Conservation (phyloP, 2,329 filamentous ascomycete genomes). For the Neodidymelliopsis sp. region DNA sequence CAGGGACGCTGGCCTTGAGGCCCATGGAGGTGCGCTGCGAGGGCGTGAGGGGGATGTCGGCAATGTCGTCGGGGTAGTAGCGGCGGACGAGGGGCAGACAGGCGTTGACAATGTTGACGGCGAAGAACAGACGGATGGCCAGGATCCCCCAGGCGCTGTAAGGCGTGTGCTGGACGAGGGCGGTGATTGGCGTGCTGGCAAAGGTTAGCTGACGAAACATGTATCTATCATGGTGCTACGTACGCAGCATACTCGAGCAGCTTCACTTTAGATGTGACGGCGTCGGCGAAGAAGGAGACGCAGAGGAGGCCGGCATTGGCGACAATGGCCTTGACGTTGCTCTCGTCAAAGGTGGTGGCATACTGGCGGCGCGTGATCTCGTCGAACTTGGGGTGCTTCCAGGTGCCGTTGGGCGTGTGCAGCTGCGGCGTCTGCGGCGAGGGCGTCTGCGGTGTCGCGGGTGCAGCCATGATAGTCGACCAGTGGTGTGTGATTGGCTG, state of each 20-base stretch:
- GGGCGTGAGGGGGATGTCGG: constrained; percentile 91
- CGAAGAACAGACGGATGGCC: constrained; percentile 61
- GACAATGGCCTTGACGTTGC: constrained; percentile 73
- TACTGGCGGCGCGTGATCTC: constrained; percentile 86
- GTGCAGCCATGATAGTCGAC: constrained; percentile 22
- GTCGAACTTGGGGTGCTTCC: constrained; percentile 87
- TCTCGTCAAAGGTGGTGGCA: constrained; percentile 78
- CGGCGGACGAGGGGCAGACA: constrained; percentile 75
- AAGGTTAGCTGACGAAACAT: neutral
- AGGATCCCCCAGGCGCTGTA: constrained; percentile 52
- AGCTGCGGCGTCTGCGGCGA: constrained; percentile 37
- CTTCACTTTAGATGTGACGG: constrained; percentile 30
- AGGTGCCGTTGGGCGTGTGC: constrained; percentile 70
- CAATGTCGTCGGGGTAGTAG: constrained; percentile 70
- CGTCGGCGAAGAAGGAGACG: constrained; percentile 52
- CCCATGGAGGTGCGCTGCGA: constrained; percentile 85
- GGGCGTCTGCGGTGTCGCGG: constrained; percentile 33
- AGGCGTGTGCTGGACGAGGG: constrained; percentile 45
- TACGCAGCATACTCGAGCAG: constrained; percentile 34
- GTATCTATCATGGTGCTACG: constrained; percentile 3
- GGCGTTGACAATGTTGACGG: constrained; percentile 72
- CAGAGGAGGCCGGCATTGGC: constrained; percentile 70
- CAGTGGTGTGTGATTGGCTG: neutral
- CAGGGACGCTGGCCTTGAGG: constrained; percentile 68
- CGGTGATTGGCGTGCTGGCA: constrained; percentile 47